Percentiles rank a stretch among this genome's conserved stretches.
phyloP scores from a whole-genome alignment of 108 stramenopile species.

The Pseudonitzschia pungens region DNA sequence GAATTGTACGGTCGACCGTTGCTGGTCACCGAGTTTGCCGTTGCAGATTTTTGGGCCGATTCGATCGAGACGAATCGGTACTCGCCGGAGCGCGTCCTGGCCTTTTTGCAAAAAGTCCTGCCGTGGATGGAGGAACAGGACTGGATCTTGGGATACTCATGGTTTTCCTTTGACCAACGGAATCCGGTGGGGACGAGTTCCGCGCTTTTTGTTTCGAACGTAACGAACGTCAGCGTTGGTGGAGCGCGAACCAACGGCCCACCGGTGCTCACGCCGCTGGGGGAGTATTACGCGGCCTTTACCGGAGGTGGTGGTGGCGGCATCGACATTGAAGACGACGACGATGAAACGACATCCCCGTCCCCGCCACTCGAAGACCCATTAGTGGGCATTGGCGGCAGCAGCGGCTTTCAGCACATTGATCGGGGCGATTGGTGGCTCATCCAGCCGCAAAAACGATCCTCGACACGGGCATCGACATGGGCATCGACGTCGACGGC shows the following conservation, averaged over 20 bases:
- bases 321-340: no score
- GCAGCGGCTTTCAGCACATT: no score
- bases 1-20: conserved; percentile 16
- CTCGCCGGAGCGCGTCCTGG: conserved; percentile 15
- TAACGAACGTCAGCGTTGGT: no score
- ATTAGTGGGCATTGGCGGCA: no score
- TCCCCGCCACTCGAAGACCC: no score
- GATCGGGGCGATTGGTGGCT: no score
- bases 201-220: conserved; percentile 15
- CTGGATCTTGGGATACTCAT: conserved; percentile 35
- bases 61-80: conserved; percentile 18
- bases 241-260: not conserved
- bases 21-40: conserved; percentile 35
- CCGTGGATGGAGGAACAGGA: conserved; percentile 24
- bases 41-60: conserved; percentile 26
- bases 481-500: no score
- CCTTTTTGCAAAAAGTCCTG: conserved; percentile 18
- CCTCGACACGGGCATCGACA: no score
- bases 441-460: no score
- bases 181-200: conserved; percentile 24
- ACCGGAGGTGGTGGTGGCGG: no score
- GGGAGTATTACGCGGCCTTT: conserved; percentile 22
- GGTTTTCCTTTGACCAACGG: conserved; percentile 26
- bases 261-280: conserved; percentile 20
- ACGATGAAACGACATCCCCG: no score